phyloP scores from a whole-genome alignment of 1,284 basidiomycete species.

The Stygiomarasmius scandens region DNA sequence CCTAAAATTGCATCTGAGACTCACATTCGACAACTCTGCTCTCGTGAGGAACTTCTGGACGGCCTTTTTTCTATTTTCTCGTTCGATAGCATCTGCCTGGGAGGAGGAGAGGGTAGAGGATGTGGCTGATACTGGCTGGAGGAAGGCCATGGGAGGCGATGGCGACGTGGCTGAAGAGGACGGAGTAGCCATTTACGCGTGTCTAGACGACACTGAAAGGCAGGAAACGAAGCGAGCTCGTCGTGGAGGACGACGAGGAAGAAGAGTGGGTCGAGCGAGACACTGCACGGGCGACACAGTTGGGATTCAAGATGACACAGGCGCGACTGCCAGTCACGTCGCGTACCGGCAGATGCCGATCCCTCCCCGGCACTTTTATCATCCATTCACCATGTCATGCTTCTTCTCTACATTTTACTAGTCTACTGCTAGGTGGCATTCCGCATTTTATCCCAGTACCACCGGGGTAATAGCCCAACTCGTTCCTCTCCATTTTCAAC shows the following conservation, averaged over 20 bases:
- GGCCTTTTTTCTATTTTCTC: slow-evolving; percentile 62
- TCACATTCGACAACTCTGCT: slow-evolving; percentile 75
- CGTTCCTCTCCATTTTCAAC: slow-evolving; percentile 68
- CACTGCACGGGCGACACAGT: slow-evolving; percentile 6
- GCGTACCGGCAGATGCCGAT: slow-evolving; percentile 50
- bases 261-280: slow-evolving; percentile 23
- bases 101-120: slow-evolving; percentile 40
- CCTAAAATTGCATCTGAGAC: slow-evolving; percentile 33
- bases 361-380: neutral
- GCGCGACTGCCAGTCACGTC: slow-evolving; percentile 24
- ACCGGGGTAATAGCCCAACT: slow-evolving; percentile 71
- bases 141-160: slow-evolving; percentile 67
- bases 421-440: neutral
- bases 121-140: slow-evolving; percentile 38
- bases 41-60: slow-evolving; percentile 74
- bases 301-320: neutral
- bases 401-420: neutral
- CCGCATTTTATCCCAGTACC: slow-evolving; percentile 62
- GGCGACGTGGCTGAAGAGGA: slow-evolving; percentile 77
- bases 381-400: neutral
- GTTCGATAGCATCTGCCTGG: slow-evolving; percentile 45
- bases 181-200: slow-evolving; percentile 70
- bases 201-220: slow-evolving; percentile 22
- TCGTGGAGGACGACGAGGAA: slow-evolving; percentile 39
- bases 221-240: slow-evolving; percentile 26